phyloP scores from a whole-genome alignment of 2,329 filamentous ascomycete genomes.

The Rachicladosporium sp. region DNA sequence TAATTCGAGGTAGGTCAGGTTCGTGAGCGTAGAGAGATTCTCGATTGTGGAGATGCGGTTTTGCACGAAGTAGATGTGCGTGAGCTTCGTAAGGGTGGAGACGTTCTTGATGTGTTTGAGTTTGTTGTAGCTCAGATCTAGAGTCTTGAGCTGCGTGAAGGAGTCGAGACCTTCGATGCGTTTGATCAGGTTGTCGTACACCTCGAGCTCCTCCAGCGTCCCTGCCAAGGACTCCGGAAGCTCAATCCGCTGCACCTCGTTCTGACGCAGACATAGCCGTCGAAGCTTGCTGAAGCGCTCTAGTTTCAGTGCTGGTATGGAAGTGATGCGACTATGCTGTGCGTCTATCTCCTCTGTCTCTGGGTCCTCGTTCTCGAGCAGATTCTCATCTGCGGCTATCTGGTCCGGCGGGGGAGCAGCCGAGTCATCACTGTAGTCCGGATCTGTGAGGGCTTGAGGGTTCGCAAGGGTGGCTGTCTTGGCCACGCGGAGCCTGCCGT shows the following conservation, averaged over 20 bases:
- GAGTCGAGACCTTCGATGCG: conserved; percentile 75
- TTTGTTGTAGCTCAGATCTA: conserved; percentile 97
- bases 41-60: conserved; percentile 90
- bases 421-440: conserved; percentile 68
- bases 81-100: conserved; percentile 61
- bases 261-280: conserved; percentile 83
- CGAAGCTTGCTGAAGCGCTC: conserved; percentile 62
- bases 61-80: conserved; percentile 81
- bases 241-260: conserved; percentile 70
- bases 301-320: conserved; percentile 63
- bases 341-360: conserved; percentile 67
- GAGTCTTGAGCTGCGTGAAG: conserved; percentile 59
- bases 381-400: conserved; percentile 68
- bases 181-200: conserved; percentile 91
- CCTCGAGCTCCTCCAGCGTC: conserved; percentile 71
- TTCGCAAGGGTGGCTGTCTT: conserved; percentile 59
- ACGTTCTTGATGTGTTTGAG: conserved; percentile 96
- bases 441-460: conserved; percentile 70
- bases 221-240: conserved; percentile 54
- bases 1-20: conserved; percentile 74
- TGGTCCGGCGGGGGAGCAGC: conserved; percentile 53
- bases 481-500: conserved; percentile 62
- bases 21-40: conserved; percentile 60
- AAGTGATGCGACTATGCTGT: conserved; percentile 73
- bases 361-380: conserved; percentile 46